Percentiles rank a stretch among this genome's conserved stretches.
phyloP scores from a whole-genome alignment of 2,329 filamentous ascomycete genomes.

The Samsoniella hepiali region DNA sequence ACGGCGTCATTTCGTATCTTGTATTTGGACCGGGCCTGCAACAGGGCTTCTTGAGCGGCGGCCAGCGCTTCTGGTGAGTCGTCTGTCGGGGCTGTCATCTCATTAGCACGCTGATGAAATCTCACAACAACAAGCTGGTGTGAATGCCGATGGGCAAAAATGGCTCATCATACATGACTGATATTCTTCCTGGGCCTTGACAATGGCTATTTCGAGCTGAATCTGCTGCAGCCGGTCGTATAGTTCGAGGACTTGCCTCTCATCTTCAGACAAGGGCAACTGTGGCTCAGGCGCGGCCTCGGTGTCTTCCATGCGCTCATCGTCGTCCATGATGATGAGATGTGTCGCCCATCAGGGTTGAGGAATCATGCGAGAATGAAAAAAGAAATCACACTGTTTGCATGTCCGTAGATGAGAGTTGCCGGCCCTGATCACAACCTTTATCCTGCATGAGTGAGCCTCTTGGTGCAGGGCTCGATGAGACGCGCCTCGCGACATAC shows the following conservation, averaged over 20 bases:
- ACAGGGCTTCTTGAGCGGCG: constrained; percentile 60
- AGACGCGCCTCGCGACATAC: not conserved
- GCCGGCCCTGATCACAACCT: not conserved
- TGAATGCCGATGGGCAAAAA: not conserved
- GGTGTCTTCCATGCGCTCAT: constrained; percentile 28
- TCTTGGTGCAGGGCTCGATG: not conserved
- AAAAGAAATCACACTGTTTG: not conserved
- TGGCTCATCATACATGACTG: constrained; percentile 31
- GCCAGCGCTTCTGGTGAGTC: constrained; percentile 51
- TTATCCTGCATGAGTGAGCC: not conserved
- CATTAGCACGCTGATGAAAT: not conserved
- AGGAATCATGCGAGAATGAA: not conserved
- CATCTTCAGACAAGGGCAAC: constrained; percentile 61
- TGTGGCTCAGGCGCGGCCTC: constrained; percentile 34
- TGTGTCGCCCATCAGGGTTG: not conserved
- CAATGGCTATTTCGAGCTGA: constrained; percentile 66
- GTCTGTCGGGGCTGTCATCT: constrained; percentile 23
- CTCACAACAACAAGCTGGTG: not conserved
- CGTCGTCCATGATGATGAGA: constrained; percentile 22
- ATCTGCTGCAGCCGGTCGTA: constrained; percentile 71
- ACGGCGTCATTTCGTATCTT: constrained; percentile 66
- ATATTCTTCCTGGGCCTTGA: constrained; percentile 48
- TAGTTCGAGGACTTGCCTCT: constrained; percentile 63
- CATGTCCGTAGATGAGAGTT: not conserved
- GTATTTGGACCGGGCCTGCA: constrained; percentile 69